Evolutionary conservation across 2,329 filamentous ascomycete species (phyloP).

Genomic region (Epichloe gansuensis): DNA sequence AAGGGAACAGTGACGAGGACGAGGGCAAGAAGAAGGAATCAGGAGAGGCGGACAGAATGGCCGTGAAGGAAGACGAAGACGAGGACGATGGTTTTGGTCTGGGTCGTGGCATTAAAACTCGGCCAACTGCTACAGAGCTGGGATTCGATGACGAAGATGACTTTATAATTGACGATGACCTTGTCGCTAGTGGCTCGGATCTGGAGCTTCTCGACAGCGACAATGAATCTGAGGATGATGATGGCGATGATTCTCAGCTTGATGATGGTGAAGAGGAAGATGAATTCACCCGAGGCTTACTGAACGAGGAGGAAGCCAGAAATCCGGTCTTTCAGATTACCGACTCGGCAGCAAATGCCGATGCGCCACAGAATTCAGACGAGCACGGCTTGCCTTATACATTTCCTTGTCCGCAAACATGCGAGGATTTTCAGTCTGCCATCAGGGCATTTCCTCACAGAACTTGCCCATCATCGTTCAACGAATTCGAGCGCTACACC

Average conservation of each 20-base stretch:
- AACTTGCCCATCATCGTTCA: slow-evolving; percentile 72
- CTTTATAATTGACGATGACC: slow-evolving; percentile 78
- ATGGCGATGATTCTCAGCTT: slow-evolving; percentile 22
- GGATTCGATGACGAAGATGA: slow-evolving; percentile 90
- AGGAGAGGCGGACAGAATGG: slow-evolving; percentile 22
- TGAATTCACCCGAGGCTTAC: slow-evolving; percentile 60
- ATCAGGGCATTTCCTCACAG: slow-evolving; percentile 45
- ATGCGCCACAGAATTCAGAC: slow-evolving; percentile 26
- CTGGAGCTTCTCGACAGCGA: slow-evolving; percentile 45
- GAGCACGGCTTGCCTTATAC: slow-evolving; percentile 62
- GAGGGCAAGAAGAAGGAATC: slow-evolving; percentile 23
- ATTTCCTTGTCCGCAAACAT: slow-evolving; percentile 71
- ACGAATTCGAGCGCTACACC: slow-evolving; percentile 82
- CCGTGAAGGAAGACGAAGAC: slow-evolving; percentile 30
- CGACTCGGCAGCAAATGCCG: slow-evolving; percentile 29
- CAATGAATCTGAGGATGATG: slow-evolving; percentile 37
- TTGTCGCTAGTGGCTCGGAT: slow-evolving; percentile 71
- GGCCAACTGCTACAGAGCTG: slow-evolving; percentile 46
- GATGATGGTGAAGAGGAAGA: slow-evolving; percentile 40
- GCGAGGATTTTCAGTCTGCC: slow-evolving; percentile 60
- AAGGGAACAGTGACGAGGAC: slow-evolving; percentile 37
- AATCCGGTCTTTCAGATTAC: slow-evolving; percentile 36
- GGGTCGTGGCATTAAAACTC: slow-evolving; percentile 44
- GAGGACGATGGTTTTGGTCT: slow-evolving; percentile 43
- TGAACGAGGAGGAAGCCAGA: slow-evolving; percentile 45